phyloP scores from a whole-genome alignment of 768 basidiomycete species.

The Cystofilobasidium bisporidii region DNA sequence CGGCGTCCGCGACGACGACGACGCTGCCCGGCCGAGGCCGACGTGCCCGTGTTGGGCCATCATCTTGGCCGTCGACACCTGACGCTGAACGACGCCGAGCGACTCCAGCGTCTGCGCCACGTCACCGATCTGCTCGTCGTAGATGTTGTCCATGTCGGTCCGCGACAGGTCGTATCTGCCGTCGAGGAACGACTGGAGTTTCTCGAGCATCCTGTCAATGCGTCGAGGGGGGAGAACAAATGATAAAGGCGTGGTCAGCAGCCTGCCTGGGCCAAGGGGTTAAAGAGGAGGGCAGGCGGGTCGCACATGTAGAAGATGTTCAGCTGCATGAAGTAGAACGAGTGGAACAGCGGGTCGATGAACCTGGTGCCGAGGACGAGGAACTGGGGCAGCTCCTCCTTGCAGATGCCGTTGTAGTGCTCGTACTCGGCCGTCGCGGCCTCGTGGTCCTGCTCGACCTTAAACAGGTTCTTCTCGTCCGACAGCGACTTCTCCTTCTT shows the following conservation, averaged over 20 bases:
- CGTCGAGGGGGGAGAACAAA: constrained; percentile 75
- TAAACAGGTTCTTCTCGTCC: constrained; percentile 96
- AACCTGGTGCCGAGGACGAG: constrained; percentile 76
- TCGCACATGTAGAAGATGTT: constrained; percentile 67
- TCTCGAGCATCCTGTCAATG: constrained; percentile 60
- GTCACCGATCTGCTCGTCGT: constrained; percentile 73
- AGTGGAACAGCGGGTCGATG: constrained; percentile 95
- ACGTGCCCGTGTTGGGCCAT: constrained; percentile 35
- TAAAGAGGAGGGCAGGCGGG: constrained; percentile 71
- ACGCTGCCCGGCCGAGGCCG: constrained; percentile 44
- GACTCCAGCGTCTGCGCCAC: constrained; percentile 68
- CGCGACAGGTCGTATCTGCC: constrained; percentile 62
- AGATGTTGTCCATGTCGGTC: constrained; percentile 61
- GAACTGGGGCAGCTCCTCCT: constrained; percentile 88
- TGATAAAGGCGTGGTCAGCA: constrained; percentile 99
- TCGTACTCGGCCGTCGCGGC: constrained; percentile 85
- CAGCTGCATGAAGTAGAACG: constrained; percentile 98
- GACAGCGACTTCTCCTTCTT: constrained; percentile 95
- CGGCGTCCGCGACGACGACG: constrained; percentile 37
- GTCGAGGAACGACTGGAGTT: constrained; percentile 71
- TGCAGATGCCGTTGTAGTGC: constrained; percentile 78
- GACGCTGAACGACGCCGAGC: constrained; percentile 69
- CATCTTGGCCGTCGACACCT: constrained; percentile 55
- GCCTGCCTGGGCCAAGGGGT: constrained; percentile 94
- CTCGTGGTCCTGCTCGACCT: constrained; percentile 96